Evolutionary conservation across 768 basidiomycete species (phyloP), one percentile per base, ranked within the genome.

Genomic region (Trametes villosa): DNA sequence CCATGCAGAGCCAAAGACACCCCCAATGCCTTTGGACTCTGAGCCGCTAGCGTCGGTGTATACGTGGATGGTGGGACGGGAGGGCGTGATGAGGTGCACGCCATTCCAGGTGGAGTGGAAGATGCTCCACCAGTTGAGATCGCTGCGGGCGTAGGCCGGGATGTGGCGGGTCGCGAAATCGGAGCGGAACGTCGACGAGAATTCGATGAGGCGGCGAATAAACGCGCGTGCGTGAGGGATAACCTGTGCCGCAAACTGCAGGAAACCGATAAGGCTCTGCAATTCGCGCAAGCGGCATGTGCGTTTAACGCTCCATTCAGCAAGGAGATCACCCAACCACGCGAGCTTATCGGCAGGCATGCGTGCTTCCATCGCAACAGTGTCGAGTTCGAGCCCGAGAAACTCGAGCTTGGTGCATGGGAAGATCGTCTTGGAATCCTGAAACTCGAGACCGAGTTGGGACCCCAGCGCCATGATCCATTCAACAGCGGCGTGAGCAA

Each of bases 181-280:
- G 1, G 72, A 67, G 0, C 51, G 34, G 61, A 75, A 76, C 5
- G 63, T 66, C 4, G 59, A 46, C 0, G 70, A 68, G 60, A 77
- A 77, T 29, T 73, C 60, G 42, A 68, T 64, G 15, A 77, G 57
- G 11, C 65, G 58, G 3, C 69, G 67, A 15, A 77, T 50, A 53
- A 74, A 77, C 0, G 74, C 45, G 4, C 67, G 65, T 0, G 71
- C 71, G 12, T 40, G 50, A 0, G 75, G 76, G 30, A 77, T 72
- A 18, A 78, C 77, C 44, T 74, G 74, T 0, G 72, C 71, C 1
- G 64, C 49, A 53, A 79, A 79, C 44, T 73, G 71, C 2, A 79
- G 68, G 58, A 66, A 74, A 3, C 77, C 75, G 1, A 62, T 64
- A 1, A 77, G 69, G 40, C 72, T 66, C 57, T 77, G 68, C 4